Conservation (phyloP, 352 stramenopile genomes). For the Globisporangium irregulare region DNA sequence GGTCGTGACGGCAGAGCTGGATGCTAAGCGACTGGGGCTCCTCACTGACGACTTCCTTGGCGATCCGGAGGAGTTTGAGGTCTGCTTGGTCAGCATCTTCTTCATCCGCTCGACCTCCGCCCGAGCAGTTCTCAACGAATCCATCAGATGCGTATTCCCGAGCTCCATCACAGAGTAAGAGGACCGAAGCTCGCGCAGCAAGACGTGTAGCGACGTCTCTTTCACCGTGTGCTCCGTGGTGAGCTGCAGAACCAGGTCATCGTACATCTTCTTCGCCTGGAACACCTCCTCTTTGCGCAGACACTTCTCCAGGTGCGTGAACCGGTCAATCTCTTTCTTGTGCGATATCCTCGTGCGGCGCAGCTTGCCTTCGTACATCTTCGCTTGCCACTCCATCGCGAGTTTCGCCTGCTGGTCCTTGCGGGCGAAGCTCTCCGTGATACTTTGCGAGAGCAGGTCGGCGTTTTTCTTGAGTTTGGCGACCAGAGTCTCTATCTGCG, state of each 20-base stretch:
- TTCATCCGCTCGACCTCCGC: slow-evolving; percentile 50
- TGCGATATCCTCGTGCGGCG: slow-evolving; percentile 43
- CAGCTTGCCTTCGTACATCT: slow-evolving; percentile 53
- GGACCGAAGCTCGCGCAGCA: slow-evolving; percentile 45
- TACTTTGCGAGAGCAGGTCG: slow-evolving; percentile 27
- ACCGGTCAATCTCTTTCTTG: slow-evolving; percentile 64
- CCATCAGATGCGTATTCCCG: slow-evolving; percentile 51
- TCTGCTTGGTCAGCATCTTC: slow-evolving; percentile 41
- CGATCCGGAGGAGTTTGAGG: not conserved
- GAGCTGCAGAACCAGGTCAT: slow-evolving; percentile 41
- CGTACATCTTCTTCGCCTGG: slow-evolving; percentile 47
- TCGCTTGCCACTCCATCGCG: slow-evolving; percentile 35
- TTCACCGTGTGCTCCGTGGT: slow-evolving; percentile 36
- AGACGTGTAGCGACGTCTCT: slow-evolving; percentile 41
- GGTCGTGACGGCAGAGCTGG: not conserved
- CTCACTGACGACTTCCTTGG: slow-evolving; percentile 15
- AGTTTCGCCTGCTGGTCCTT: slow-evolving; percentile 31
- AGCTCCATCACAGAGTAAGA: slow-evolving; percentile 49
- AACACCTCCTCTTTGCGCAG: slow-evolving; percentile 53
- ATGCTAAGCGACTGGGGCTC: slow-evolving; percentile 7
- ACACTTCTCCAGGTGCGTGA: slow-evolving; percentile 59
- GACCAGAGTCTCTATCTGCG: slow-evolving; percentile 21
- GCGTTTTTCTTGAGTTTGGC: slow-evolving; percentile 30
- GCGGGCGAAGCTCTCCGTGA: slow-evolving; percentile 38
- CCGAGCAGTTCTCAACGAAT: slow-evolving; percentile 36